These are phyloP conservation scores for Fusarium sp. DNA, from an alignment of 2,329 filamentous ascomycete genomes.

Conservation along the genomic window DNA sequence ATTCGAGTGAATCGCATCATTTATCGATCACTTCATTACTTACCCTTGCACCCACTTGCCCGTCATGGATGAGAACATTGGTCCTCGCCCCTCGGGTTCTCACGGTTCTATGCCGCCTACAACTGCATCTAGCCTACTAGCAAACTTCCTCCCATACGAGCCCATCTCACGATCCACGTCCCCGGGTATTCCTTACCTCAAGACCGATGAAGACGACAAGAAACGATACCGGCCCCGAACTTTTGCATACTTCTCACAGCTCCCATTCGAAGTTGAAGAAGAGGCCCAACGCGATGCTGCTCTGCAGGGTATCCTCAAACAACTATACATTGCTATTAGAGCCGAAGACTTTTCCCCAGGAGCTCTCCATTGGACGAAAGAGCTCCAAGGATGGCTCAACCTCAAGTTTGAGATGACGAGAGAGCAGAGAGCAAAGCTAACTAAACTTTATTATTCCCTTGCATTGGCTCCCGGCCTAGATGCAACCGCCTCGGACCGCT, in stretches of 20 bases:
- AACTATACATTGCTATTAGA: constrained; percentile 90
- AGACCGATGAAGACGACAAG: constrained; percentile 61
- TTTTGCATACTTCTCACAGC: constrained; percentile 89
- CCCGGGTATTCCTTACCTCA: constrained; percentile 71
- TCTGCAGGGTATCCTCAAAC: constrained; percentile 87
- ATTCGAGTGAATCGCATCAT: constrained; percentile 4
- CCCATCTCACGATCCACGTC: constrained; percentile 88
- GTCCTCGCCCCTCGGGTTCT: constrained; percentile 46
- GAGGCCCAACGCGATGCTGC: constrained; percentile 80
- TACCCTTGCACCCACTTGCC: background rate
- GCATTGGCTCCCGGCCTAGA: constrained; percentile 90
- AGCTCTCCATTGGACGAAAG: constrained; percentile 95
- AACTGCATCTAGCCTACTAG: constrained; percentile 45
- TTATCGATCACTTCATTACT: background rate
- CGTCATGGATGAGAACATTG: constrained; percentile 53
- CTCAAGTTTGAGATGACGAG: constrained; percentile 97
- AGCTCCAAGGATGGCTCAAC: constrained; percentile 93
- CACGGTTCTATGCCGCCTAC: constrained; percentile 46
- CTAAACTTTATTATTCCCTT: constrained; percentile 94
- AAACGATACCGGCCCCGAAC: constrained; percentile 85
- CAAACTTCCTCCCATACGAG: constrained; percentile 61
- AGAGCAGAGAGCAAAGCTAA: constrained; percentile 82
- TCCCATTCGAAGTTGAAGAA: constrained; percentile 89
- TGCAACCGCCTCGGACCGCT: constrained; percentile 81
- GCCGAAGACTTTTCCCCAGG: constrained; percentile 95